These are phyloP conservation scores for Kwoniella sp. DNA, from an alignment of 768 basidiomycete species.

Conservation along the genomic window DNA sequence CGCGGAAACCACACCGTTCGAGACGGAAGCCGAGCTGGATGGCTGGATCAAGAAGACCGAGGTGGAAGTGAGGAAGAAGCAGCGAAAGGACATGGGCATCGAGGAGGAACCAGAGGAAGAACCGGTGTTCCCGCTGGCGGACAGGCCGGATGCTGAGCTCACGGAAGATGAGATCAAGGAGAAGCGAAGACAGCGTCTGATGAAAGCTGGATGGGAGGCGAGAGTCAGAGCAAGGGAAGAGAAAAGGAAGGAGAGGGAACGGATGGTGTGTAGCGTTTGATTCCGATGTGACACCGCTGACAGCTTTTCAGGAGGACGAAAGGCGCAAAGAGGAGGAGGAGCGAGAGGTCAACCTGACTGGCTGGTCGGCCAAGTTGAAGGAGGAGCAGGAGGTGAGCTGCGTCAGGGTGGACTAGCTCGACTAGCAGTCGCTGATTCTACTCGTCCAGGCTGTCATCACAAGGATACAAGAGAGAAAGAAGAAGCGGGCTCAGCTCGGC, in stretches of 20 bases:
- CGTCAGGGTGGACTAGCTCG: background rate
- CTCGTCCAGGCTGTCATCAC: conserved; percentile 65
- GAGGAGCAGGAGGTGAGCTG: conserved; percentile 71
- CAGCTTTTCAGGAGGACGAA: conserved; percentile 5
- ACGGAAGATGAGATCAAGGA: conserved; percentile 90
- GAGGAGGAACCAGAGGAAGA: conserved; percentile 69
- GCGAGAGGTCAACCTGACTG: conserved; percentile 63
- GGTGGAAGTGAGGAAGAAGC: conserved; percentile 64
- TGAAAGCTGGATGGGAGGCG: conserved; percentile 92
- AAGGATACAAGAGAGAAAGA: conserved; percentile 77
- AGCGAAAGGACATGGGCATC: conserved; percentile 73
- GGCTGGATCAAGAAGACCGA: conserved; percentile 77
- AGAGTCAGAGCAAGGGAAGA: conserved; percentile 76
- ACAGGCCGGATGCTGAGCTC: conserved; percentile 83
- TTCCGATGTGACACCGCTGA: background rate
- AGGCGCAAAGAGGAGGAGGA: conserved; percentile 64
- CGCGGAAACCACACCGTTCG: conserved; percentile 57
- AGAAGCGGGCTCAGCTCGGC: conserved; percentile 71
- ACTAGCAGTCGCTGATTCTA: background rate
- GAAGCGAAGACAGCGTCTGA: conserved; percentile 83
- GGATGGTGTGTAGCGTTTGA: conserved; percentile 27
- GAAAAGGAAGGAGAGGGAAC: conserved; percentile 74
- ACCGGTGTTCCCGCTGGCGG: conserved; percentile 78
- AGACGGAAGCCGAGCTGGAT: conserved; percentile 54
- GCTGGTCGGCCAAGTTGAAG: conserved; percentile 70